Base-by-base conservation (phyloP, 169 alveolate genomes). In the Plasmodium chabaudi region DNA sequence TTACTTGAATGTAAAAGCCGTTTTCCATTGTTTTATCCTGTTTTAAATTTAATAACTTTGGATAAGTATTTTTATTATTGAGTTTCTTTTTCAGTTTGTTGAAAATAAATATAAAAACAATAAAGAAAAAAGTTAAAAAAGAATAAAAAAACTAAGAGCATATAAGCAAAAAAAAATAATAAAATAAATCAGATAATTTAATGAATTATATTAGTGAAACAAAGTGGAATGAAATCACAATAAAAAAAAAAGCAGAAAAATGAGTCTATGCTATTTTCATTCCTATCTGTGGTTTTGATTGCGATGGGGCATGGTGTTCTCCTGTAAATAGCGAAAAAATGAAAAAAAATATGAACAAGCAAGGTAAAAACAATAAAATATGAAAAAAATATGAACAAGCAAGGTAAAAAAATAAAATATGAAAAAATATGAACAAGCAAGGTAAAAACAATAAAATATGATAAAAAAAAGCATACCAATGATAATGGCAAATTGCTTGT, bases 221-320 rank as follows among this genome's bases (percentile, higher is more conserved):
- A 64, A 47, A 64, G 39, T 27, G 39, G 39, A 27, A 64, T 25
- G 2, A 64, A 27, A 64, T 2, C 5, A 44, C 5, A 44, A 15
- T 9, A 46, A 46, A 46, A 15, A 47, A 23, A 15, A 47, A 47
- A 15, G 10, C 15, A 27, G 25, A 55, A 19, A 68, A 23, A 68
- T 7, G 12, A 68, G 6, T 34, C 42, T 34, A 79, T n/a, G 89
- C 89, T 64, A 79, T 79, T 67, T 79, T 79, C 89, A 79, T 79
- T 65, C 82, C 89, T 69, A 79, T 79, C 56, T 64, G 89, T 12
- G 79, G 72, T 59, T 79, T 79, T 5, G 89, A 79, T n/a, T 79
- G 89, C 59, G 89, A 79, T 9, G 89, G 71, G 47, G 82, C 77
- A 67, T 79, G 89, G 12, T 79, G 89, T 55, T 79, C 89, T 60